Evolutionary conservation across 805 yeast genomes (phyloP), one percentile per base, ranked within the genome.

Genomic region (Pichia membranifaciens): DNA sequence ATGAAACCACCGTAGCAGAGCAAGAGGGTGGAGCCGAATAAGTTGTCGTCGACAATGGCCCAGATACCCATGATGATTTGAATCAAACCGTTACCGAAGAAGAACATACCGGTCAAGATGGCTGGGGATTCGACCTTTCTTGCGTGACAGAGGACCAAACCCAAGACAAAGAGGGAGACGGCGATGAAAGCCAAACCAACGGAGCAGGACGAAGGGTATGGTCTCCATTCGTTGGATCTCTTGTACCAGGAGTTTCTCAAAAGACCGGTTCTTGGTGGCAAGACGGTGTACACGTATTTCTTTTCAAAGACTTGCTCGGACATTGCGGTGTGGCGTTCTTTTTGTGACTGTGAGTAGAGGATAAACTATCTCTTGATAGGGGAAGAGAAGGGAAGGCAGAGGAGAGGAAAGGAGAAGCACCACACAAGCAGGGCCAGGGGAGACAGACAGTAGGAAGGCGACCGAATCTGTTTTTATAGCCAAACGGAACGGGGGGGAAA

Each of bases 1-100:
- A 76, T 75, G 60, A 76, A 76, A 5, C 75, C 73, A 38, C 79
- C 81, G 58, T 67, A 75, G 40, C 73, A 68, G 25, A 68, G 62
- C 44, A 76, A 62, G 12, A 75, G 70, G 7, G 74, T 69, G 12
- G 75, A 74, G 36, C 75, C 81, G 59, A 74, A 76, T 6, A 74
- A 65, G 58, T 74, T 75, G 51, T 77, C 77, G 40, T 68, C 57
- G 34, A 66, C 59, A 45, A 73, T 54, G 43, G 74, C 73, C 74
- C 75, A 74, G n/a, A 71, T 54, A 16, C 79, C 79, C 40, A 72
- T 67, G 20, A 72, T 59, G 22, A 71, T 58, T 57, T 72, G 70
- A 38, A 67, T 66, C 5, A 66, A 52, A 21, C 79, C 78, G n/a
- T 75, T 73, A 47, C 69, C 66, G 51, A 71, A 71, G 51, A 72